Evolutionary conservation across 2,329 filamentous ascomycete genomes (phyloP).

Genomic region (Trichoderma aggressivum): DNA sequence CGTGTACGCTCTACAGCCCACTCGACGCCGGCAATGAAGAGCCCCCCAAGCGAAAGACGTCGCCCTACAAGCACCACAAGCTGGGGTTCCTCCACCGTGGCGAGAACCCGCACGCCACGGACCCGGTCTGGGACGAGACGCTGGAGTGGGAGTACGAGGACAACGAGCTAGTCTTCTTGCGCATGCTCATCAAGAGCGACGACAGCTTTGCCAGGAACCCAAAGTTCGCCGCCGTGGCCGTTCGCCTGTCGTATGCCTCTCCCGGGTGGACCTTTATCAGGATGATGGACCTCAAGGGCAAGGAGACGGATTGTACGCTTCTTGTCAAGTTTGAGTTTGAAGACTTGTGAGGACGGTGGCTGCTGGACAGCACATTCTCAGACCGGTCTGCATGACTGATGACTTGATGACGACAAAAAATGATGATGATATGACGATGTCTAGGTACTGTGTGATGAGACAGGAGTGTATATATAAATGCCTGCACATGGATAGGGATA

Average conservation of each 20-base stretch:
- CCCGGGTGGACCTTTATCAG: constrained; percentile 62
- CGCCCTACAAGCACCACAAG: constrained; percentile 57
- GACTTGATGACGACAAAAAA: not conserved
- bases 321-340: constrained; percentile 59
- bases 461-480: not conserved
- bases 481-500: not conserved
- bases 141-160: constrained; percentile 68
- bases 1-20: constrained; percentile 61
- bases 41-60: constrained; percentile 49
- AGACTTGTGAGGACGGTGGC: constrained; percentile 31
- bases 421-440: not conserved
- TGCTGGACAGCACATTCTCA: not conserved
- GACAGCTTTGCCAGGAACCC: constrained; percentile 61
- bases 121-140: constrained; percentile 63
- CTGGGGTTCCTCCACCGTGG: constrained; percentile 53
- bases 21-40: not conserved
- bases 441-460: not conserved
- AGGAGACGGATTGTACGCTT: constrained; percentile 60
- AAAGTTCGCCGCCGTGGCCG: constrained; percentile 57
- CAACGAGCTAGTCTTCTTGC: constrained; percentile 61
- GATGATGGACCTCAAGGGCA: constrained; percentile 62
- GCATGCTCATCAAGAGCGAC: constrained; percentile 65
- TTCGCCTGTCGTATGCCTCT: constrained; percentile 55
- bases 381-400: not conserved
- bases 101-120: constrained; percentile 55